Percentiles rank a stretch among this genome's conserved stretches.
phyloP scores from a whole-genome alignment of 305 asterid species.

The Caryopteris hybrid region DNA sequence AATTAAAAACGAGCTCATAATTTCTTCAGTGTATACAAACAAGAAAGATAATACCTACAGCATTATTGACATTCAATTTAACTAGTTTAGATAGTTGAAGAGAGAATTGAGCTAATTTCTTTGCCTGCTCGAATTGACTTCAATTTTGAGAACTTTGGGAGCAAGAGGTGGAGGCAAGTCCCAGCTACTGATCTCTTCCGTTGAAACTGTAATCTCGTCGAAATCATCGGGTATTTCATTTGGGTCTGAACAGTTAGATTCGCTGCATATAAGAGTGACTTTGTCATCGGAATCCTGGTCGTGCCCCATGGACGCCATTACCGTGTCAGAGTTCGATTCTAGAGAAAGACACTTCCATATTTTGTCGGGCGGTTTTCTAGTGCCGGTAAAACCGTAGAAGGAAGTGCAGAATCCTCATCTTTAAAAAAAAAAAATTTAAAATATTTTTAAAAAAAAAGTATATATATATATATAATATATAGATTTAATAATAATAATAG shows the following conservation, averaged over 20 bases:
- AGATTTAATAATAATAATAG: too few relatives aligned
- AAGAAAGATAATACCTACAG: background rate
- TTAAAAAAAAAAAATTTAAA: too few relatives aligned
- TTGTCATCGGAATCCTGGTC: constrained; percentile 20
- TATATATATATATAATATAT: too few relatives aligned
- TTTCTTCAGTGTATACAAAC: background rate
- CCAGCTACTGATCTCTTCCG: constrained; percentile 52
- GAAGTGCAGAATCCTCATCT: too few relatives aligned
- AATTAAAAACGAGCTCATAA: constrained; percentile 12
- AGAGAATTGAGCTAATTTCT: constrained; percentile 3
- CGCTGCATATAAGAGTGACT: constrained; percentile 49
- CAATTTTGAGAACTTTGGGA: constrained; percentile 40
- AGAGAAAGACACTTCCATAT: background rate
- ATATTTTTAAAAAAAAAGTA: too few relatives aligned
- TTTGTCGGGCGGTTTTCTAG: too few relatives aligned
- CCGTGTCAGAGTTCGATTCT: background rate
- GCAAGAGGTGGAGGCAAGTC: constrained; percentile 48
- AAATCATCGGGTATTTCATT: constrained; percentile 21
- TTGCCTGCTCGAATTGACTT: constrained; percentile 52
- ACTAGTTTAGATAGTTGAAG: background rate
- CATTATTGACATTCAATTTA: background rate
- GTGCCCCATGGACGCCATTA: constrained; percentile 37
- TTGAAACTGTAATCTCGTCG: constrained; percentile 43
- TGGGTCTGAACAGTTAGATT: constrained; percentile 8
- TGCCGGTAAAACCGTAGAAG: too few relatives aligned